These are phyloP conservation scores for Alternaria alternata DNA, from an alignment of 2,329 filamentous ascomycete genomes.

Conservation along the genomic window DNA sequence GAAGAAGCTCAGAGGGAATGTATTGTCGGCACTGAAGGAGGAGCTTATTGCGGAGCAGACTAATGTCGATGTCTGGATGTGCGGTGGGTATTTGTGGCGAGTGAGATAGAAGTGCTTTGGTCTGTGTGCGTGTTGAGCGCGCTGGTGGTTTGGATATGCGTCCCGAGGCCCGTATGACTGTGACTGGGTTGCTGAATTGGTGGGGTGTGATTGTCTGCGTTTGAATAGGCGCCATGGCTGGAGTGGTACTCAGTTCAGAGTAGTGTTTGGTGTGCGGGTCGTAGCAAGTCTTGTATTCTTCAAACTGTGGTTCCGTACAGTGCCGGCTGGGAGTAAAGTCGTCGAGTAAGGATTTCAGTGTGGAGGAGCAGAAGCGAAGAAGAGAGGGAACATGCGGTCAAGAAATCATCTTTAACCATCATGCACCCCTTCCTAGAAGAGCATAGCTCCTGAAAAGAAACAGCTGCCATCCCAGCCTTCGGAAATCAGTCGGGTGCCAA, in stretches of 20 bases:
- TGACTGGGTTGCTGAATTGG: conserved; percentile 30
- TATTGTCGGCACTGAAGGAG: conserved; percentile 36
- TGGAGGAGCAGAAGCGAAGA: conserved; percentile 5
- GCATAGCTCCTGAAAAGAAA: conserved; percentile 29
- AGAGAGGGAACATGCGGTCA: conserved; percentile 31
- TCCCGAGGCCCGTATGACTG: conserved; percentile 28
- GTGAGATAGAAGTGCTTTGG: conserved; percentile 31
- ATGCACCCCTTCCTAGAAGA: conserved; percentile 23
- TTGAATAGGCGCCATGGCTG: conserved; percentile 34
- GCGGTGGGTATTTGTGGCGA: conserved; percentile 32
- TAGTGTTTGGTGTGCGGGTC: background rate
- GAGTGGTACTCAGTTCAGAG: background rate
- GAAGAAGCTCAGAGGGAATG: conserved; percentile 25
- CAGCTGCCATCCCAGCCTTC: conserved; percentile 27
- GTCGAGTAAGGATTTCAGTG: background rate
- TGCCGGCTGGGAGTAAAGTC: background rate
- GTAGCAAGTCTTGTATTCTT: conserved; percentile 1
- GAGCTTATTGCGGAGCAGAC: conserved; percentile 37
- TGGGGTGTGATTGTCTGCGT: conserved; percentile 36
- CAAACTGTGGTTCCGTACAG: background rate
- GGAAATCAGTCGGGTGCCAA: conserved; percentile 29
- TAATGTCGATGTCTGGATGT: conserved; percentile 37
- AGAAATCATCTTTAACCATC: conserved; percentile 31
- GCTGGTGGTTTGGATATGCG: conserved; percentile 29
- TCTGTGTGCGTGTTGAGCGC: conserved; percentile 30